phyloP scores from a whole-genome alignment of 768 basidiomycete species.

The Mycena olivaceomarginata region DNA sequence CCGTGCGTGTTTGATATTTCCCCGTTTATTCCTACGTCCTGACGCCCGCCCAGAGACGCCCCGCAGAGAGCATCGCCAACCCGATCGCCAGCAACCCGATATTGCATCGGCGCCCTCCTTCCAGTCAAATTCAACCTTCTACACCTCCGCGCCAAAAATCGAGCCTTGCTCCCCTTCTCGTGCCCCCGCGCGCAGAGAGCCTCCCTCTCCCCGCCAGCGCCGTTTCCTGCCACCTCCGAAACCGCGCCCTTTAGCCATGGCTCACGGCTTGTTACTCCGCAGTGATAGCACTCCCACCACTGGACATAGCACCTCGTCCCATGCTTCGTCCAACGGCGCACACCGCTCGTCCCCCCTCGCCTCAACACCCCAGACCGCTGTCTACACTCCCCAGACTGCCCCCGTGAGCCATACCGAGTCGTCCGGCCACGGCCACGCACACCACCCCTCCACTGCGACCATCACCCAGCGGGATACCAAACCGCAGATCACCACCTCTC shows the following conservation, averaged over 20 bases:
- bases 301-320: slow-evolving; percentile 26
- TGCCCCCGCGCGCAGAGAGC: slow-evolving; percentile 61
- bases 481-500: slow-evolving; percentile 35
- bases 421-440: slow-evolving; percentile 15
- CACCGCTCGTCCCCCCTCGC: slow-evolving; percentile 38
- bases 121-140: slow-evolving; percentile 46
- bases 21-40: slow-evolving; percentile 45
- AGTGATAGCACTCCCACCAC: slow-evolving; percentile 33
- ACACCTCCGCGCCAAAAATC: slow-evolving; percentile 55
- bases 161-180: slow-evolving; percentile 61
- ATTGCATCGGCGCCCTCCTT: slow-evolving; percentile 50
- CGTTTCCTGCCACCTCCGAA: slow-evolving; percentile 55
- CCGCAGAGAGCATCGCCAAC: slow-evolving; percentile 29
- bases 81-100: slow-evolving; percentile 31
- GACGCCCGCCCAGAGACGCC: slow-evolving; percentile 49
- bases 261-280: slow-evolving; percentile 15
- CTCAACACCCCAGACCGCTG: slow-evolving; percentile 39
- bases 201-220: slow-evolving; percentile 57
- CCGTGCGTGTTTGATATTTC: slow-evolving; percentile 30
- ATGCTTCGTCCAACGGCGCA: slow-evolving; percentile 19
- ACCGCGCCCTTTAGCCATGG: slow-evolving; percentile 50
- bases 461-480: slow-evolving; percentile 39
- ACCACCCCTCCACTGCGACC: slow-evolving; percentile 42
- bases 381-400: slow-evolving; percentile 40
- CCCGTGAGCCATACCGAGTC: slow-evolving; percentile 38